Percentiles rank a stretch among this genome's conserved stretches.
Evolutionary conservation across 1,284 basidiomycete genomes (phyloP).

Genomic region (Apiotrichum brassicae): DNA sequence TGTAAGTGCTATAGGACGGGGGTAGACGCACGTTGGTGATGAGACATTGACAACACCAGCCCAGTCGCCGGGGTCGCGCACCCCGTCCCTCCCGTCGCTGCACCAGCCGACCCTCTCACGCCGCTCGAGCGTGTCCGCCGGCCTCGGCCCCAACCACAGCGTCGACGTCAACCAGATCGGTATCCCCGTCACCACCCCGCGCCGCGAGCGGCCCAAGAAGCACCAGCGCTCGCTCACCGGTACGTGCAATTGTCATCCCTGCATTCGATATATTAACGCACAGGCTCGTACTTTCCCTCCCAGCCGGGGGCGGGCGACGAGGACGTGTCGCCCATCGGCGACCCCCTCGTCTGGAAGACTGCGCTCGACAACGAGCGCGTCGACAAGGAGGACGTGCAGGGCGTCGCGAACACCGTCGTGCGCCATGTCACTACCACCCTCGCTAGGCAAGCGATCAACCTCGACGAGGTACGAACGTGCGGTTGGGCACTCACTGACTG

Average conservation of each 20-base stretch:
- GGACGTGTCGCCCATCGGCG: constrained; percentile 77
- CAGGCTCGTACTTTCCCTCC: constrained; percentile 44
- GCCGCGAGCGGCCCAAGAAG: constrained; percentile 34
- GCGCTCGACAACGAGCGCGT: constrained; percentile 45
- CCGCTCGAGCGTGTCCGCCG: constrained; percentile 36
- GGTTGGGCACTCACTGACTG: not conserved
- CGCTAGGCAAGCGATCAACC: constrained; percentile 77
- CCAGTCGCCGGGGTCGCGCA: constrained; percentile 19
- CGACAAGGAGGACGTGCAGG: constrained; percentile 47
- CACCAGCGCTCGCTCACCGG: constrained; percentile 42
- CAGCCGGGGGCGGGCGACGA: constrained; percentile 61
- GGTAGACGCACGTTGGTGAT: too few relatives aligned
- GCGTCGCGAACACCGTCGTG: constrained; percentile 71
- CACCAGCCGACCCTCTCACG: constrained; percentile 42
- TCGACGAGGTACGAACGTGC: constrained; percentile 62
- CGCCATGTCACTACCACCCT: constrained; percentile 77
- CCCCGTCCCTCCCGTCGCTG: constrained; percentile 27
- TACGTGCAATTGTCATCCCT: constrained; percentile 9
- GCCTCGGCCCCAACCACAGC: constrained; percentile 25
- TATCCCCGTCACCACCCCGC: constrained; percentile 35
- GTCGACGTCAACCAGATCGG: constrained; percentile 40
- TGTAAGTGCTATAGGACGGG: constrained; percentile 10
- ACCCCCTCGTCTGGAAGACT: constrained; percentile 70
- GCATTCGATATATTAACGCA: constrained; percentile 3
- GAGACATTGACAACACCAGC: not conserved